Conservation (phyloP, 78 protist species). For the Dictyostelium firmibasis region DNA sequence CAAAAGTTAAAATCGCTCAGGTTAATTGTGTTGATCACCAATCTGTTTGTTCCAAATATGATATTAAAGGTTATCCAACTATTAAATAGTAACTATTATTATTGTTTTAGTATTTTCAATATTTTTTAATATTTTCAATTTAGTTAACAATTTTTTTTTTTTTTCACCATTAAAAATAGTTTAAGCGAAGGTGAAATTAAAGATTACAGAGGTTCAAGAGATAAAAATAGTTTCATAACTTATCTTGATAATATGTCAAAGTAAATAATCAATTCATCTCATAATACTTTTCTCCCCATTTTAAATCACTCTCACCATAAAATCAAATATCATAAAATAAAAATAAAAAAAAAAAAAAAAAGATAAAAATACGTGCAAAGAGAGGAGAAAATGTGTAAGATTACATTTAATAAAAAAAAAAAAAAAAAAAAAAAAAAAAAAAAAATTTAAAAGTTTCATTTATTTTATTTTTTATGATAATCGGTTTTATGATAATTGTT, state of each 20-base stretch:
- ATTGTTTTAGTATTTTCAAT: neutral
- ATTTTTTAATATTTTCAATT: neutral
- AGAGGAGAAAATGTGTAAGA: neutral
- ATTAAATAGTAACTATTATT: slow-evolving; percentile 20
- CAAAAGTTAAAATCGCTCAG: slow-evolving; percentile 49
- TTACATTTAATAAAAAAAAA: neutral
- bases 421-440: neutral
- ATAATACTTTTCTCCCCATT: neutral
- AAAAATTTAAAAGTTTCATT: neutral
- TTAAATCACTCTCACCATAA: neutral
- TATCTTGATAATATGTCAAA: slow-evolving; percentile 41
- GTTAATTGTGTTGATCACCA: slow-evolving; percentile 62
- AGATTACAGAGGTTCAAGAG: slow-evolving; percentile 46
- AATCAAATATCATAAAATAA: neutral
- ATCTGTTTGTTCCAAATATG: neutral
- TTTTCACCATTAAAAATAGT: neutral
- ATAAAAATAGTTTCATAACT: neutral
- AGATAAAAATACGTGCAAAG: neutral
- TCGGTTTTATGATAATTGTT: too few relatives aligned
- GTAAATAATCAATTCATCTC: neutral
- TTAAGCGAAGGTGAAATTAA: neutral
- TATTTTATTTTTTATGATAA: neutral
- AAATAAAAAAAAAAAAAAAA: neutral
- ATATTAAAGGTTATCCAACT: slow-evolving; percentile 67
- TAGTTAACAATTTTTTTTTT: neutral